These are phyloP conservation scores for Bonia amplexicaulis DNA, from an alignment of 176 grass and related monocot genomes.

Conservation along the genomic window DNA sequence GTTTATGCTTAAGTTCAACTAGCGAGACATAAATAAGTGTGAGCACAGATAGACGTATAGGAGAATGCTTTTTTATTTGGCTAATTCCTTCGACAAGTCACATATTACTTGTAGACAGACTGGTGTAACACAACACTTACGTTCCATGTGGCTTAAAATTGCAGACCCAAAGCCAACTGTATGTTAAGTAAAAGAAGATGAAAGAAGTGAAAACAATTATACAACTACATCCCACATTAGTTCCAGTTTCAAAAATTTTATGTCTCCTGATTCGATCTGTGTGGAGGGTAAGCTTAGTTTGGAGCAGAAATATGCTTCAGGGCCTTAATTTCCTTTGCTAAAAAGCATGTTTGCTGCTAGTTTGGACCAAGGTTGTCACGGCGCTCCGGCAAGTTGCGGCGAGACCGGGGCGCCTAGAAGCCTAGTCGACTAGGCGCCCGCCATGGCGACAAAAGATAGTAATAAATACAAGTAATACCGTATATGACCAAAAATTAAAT, in stretches of 20 bases:
- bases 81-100: neutral
- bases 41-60: neutral
- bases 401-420: too few species aligned
- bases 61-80: slow-evolving; percentile 1
- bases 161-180: neutral
- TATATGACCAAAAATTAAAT: too few species aligned
- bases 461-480: too few species aligned
- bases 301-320: neutral
- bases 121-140: neutral
- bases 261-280: neutral
- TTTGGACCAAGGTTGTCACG: neutral
- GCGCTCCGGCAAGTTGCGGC: too few species aligned
- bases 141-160: neutral
- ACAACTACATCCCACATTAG: neutral
- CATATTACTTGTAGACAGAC: neutral
- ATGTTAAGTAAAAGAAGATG: neutral
- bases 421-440: too few species aligned
- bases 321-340: neutral
- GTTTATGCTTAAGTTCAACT: neutral
- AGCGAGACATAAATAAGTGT: neutral
- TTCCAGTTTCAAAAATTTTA: neutral
- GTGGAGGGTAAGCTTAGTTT: slow-evolving; percentile 5
- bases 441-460: too few species aligned
- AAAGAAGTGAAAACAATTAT: neutral
- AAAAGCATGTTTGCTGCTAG: neutral